Evolutionary conservation across 1,284 basidiomycete species (phyloP), one percentile per base, ranked within the genome.

Genomic region (Sporisorium exsertum): DNA sequence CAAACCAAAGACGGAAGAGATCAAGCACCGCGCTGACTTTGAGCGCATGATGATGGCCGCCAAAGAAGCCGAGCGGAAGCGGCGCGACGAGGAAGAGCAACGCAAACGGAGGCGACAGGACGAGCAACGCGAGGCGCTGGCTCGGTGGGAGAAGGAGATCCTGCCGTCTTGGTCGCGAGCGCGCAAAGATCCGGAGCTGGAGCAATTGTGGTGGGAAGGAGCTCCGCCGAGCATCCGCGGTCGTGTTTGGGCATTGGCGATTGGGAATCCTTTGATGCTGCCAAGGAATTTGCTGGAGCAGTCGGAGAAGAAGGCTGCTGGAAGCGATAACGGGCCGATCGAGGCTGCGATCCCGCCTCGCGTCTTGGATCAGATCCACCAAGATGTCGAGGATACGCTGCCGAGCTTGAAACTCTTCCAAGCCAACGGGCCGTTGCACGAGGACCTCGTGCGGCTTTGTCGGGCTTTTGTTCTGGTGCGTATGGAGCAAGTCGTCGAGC

Each of bases 391-490:
- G 50, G 88, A 88, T 2, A 95, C 95, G 0, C 88, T 98, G n/a
- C 93, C 93, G 3, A 89, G 90, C 1, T 87, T 97, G n/a, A 93
- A 93, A 83, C 90, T 99, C 37, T 98, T 97, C 84, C 90, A 91
- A 71, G 89, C 88, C 3, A 89, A 90, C 0, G 93, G 94, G 0
- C 94, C 95, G 1, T 87, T 99, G 83, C 92, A 95, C 80, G 88
- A 90, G 40, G 96, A 98, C 77, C 87, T 98, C 47, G 91, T 91
- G 73, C 93, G 97, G 65, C 89, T 98, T 87, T 86, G 97, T 15
- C 91, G 91, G 77, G 95, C 95, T 1, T 97, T 94, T 92, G 91
- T 95, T 2, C 93, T 97, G 29, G 90, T 94, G 42, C 90, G 95
- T 37, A 92, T 92, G 32, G 95, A 96, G 73, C 93, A 95, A 85